Evolutionary conservation across 345 rosid genomes (phyloP), one percentile per base, ranked within the genome.

Genomic region (Dovyalis caffra): DNA sequence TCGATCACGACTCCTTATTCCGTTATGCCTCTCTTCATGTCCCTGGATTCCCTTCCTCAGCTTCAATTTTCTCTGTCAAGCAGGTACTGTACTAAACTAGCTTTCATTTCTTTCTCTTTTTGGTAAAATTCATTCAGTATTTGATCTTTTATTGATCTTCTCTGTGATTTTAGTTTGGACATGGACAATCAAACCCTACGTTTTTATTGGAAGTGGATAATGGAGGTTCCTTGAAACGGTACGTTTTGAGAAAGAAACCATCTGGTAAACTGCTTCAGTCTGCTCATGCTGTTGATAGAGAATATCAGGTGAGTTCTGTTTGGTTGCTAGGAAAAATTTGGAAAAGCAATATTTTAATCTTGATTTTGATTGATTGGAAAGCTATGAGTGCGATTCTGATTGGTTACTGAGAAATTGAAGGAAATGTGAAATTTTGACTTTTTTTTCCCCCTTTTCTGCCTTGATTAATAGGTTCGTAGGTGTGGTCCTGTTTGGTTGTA

Each of bases 181-280:
- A 95, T 78, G 97, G 98, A 66, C 97, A 95, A 81, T 95, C 97
- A 70, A 93, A 95, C 73, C 97, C 96, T 11, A 95, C 98, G 65
- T 95, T 82, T 83, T 80, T 93, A 79, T 76, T 93, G 66, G 86
- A 91, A 79, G 92, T 78, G 4, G 88, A 87, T 12, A 80, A 76
- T 4, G 96, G 86, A 68, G 83, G 45, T 20, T 45, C 81, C 5
- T 61, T 87, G 70, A 90, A 86, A 85, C 89, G 93, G 8, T 93
- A 93, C 76, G 97, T 95, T 77, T 69, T 95, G 89, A 88, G 99
- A 89, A 95, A 90, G 94, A 91, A 89, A 77, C 99, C 99, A 66
- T 87, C 96, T 9, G 99, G 99, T 76, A 83, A 82, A 78, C 82
- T 93, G 79, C 91, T 95, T 32, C 80, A 82, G 74, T 95, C 97